Evolutionary conservation across 352 stramenopile genomes (phyloP).

Genomic region (Pythium rishiriense): DNA sequence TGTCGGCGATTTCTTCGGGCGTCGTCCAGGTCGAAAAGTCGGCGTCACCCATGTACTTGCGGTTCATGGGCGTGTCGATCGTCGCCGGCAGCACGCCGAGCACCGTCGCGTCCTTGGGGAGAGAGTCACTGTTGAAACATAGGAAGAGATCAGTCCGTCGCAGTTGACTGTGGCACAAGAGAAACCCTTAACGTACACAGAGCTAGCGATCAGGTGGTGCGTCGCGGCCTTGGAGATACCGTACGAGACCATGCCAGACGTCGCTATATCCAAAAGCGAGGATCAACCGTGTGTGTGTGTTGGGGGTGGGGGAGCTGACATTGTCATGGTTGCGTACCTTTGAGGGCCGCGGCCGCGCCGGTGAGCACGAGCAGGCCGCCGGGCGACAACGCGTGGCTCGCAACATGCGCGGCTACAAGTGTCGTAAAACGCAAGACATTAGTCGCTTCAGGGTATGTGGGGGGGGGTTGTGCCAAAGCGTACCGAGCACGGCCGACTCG

Average conservation of each 20-base stretch:
- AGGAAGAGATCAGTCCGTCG: too few species aligned
- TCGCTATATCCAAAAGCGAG: slow-evolving; percentile 23
- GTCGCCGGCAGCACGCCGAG: slow-evolving; percentile 74
- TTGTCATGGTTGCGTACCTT: slow-evolving; percentile 41
- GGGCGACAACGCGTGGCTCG: slow-evolving; percentile 57
- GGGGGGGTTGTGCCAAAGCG: background rate
- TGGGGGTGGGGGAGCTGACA: too few species aligned
- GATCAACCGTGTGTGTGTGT: too few species aligned
- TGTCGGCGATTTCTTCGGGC: slow-evolving; percentile 69
- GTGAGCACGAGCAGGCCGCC: slow-evolving; percentile 82
- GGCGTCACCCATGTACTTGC: slow-evolving; percentile 83
- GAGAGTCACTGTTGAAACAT: slow-evolving; percentile 35
- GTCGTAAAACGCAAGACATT: background rate
- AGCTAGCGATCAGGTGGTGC: slow-evolving; percentile 85
- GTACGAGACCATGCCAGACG: slow-evolving; percentile 87
- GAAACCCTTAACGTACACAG: slow-evolving; percentile 71
- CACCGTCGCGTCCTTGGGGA: slow-evolving; percentile 53
- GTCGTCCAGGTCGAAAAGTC: slow-evolving; percentile 86
- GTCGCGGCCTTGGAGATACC: slow-evolving; percentile 89
- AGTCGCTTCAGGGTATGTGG: background rate
- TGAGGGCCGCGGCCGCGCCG: slow-evolving; percentile 74
- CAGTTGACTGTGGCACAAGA: background rate
- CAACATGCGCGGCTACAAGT: slow-evolving; percentile 75
- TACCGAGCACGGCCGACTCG: slow-evolving; percentile 74
- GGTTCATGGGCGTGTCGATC: slow-evolving; percentile 90